Base-by-base conservation (phyloP, 352 stramenopile species). In the Globisporangium irregulare region DNA sequence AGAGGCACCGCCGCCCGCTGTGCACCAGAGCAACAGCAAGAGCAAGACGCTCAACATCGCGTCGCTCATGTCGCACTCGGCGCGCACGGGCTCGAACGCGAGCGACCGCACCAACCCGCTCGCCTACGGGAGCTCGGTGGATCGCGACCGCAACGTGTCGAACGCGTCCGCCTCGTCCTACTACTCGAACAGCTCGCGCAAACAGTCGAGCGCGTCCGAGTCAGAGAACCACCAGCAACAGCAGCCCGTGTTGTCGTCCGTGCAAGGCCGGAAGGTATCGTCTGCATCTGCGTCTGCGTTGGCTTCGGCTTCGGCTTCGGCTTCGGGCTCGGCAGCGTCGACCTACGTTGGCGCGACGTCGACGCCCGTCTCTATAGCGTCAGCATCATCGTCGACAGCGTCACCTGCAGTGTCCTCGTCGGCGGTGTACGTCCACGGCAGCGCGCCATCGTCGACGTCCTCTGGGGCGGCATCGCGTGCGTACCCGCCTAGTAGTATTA, bases 41-140 rank as follows among this genome's bases (percentile, higher is more conserved):
- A 51, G 43, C 43, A 80, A 80, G 46, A 80, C 69, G 0, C 59
- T 56, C 12, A 77, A 68, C 24, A 78, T 72, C 54, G 67, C 70
- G 29, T 36, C 70, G 18, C 53, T 81, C 9, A 54, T 73, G 60
- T 74, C 66, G 0, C 66, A 66, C 6, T 78, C 76, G 1, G 66
- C 70, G 25, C 63, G 63, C 20, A 68, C 63, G 14, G 63, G 62
- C 24, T 68, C 63, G 38, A 67, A 46, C 48, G 63, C 66, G 4
- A 53, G 57, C 15, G 60, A 59, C 3, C 67, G 76, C 36, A 70
- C 69, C 12, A 75, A 64, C 57, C 63, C 62, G 15, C 58, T 80
- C 29, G n/a, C 53, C 4, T 34, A 34, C 32, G 10, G 29, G 38
- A 61, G 48, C 25, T 22, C 51, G 22, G 38, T 18, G 24, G 22